Conservation (phyloP, 73 alveolate genomes). For the Tetrahymena borealis region DNA sequence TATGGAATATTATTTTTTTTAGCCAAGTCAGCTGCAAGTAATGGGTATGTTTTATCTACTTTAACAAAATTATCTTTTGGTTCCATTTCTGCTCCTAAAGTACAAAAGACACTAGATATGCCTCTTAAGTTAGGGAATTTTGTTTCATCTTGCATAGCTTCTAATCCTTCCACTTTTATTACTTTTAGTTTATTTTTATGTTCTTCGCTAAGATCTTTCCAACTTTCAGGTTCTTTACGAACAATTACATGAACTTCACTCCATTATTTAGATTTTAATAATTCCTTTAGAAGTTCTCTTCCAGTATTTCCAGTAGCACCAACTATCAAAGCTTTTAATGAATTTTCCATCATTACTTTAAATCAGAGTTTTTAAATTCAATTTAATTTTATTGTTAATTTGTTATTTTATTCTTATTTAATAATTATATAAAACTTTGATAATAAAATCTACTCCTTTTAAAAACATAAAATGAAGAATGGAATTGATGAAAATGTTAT, state of each 20-base stretch:
- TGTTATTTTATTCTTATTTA: no score
- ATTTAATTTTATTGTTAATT: no score
- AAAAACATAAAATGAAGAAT: no score
- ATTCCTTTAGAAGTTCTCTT: conserved; percentile 29
- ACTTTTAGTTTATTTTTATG: conserved; percentile 29
- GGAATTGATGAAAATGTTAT: no score
- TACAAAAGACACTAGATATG: not conserved
- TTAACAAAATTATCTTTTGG: not conserved
- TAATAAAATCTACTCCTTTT: no score
- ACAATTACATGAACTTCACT: conserved; percentile 34
- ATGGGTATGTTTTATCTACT: not conserved
- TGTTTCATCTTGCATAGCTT: conserved; percentile 19
- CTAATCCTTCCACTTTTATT: conserved; percentile 36
- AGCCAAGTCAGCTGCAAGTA: not conserved
- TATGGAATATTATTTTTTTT: not conserved
- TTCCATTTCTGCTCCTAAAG: not conserved
- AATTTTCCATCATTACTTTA: not conserved
- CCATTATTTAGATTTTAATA: conserved; percentile 2
- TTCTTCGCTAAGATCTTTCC: conserved; percentile 28
- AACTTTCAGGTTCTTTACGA: conserved; percentile 15
- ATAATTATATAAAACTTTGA: no score
- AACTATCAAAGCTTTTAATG: conserved; percentile 36
- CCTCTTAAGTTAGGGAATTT: not conserved
- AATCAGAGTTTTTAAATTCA: no score
- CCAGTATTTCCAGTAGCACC: conserved; percentile 52